phyloP scores from a whole-genome alignment of 2,329 filamentous ascomycete genomes.

The Trichoderma brevicompactum region DNA sequence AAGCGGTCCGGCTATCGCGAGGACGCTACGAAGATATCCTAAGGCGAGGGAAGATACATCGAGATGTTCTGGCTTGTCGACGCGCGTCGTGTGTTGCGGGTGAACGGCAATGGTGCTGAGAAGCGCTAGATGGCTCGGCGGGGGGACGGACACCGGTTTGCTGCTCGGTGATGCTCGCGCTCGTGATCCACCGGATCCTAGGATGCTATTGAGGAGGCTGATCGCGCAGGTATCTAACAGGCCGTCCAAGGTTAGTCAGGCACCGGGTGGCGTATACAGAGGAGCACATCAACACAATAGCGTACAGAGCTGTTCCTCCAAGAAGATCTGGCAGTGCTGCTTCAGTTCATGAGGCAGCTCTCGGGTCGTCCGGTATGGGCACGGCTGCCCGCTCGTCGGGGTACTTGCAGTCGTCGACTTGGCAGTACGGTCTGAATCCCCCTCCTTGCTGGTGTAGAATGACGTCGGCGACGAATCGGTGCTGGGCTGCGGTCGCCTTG shows the following conservation, averaged over 20 bases:
- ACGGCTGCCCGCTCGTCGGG: conserved; percentile 38
- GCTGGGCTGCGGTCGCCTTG: conserved; percentile 32
- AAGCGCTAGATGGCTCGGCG: conserved; percentile 73
- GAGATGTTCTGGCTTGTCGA: conserved; percentile 62
- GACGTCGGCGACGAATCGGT: conserved; percentile 41
- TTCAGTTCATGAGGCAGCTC: conserved; percentile 66
- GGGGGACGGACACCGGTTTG: conserved; percentile 65
- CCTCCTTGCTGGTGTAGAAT: conserved; percentile 40
- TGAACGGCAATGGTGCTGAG: conserved; percentile 83
- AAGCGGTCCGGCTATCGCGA: conserved; percentile 68
- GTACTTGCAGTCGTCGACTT: conserved; percentile 46
- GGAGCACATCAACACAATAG: conserved; percentile 19
- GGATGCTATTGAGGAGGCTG: conserved; percentile 65
- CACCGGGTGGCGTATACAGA: neutral
- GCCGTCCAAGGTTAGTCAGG: too few species aligned
- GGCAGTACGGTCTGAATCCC: conserved; percentile 34
- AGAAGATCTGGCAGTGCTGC: conserved; percentile 69
- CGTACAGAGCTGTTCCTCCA: conserved; percentile 75
- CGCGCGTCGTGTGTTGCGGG: conserved; percentile 75
- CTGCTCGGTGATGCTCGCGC: conserved; percentile 33
- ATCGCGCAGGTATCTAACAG: conserved; percentile 52
- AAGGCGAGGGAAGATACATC: conserved; percentile 70
- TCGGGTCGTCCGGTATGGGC: conserved; percentile 57
- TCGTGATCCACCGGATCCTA: conserved; percentile 56
- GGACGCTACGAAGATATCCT: conserved; percentile 69